Conservation (phyloP, 2,329 filamentous ascomycete species). For the Sporothrix mexicana region DNA sequence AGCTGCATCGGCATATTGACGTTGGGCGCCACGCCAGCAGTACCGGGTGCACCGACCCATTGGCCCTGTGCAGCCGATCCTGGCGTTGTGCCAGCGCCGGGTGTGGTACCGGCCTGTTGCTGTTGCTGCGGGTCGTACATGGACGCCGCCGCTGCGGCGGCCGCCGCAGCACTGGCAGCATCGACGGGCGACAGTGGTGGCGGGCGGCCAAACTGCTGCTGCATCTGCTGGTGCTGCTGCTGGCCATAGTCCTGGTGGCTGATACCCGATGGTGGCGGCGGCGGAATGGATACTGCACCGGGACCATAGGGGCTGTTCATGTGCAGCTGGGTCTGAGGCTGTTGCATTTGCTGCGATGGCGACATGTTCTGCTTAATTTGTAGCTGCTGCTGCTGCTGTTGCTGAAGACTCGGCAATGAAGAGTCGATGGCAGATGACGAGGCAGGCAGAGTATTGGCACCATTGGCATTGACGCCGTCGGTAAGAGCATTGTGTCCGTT, state of each 20-base stretch:
- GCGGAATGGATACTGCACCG: slow-evolving; percentile 11
- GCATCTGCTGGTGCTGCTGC: slow-evolving; percentile 11
- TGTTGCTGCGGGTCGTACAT: slow-evolving; percentile 3
- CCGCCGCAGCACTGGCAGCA: neutral
- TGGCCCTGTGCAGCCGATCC: neutral
- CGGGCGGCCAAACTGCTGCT: slow-evolving; percentile 12
- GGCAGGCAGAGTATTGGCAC: neutral
- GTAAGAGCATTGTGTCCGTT: neutral
- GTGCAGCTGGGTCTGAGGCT: neutral
- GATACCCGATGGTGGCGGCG: neutral
- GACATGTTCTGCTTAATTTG: neutral
- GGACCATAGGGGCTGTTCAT: slow-evolving; percentile 9
- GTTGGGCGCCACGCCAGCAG: slow-evolving; percentile 17
- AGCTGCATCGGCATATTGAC: slow-evolving; percentile 34
- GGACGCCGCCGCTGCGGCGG: neutral
- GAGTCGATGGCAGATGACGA: neutral
- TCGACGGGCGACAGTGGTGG: neutral
- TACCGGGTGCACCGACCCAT: slow-evolving; percentile 15
- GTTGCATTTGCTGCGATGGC: neutral
- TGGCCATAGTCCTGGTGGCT: neutral
- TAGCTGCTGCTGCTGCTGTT: neutral
- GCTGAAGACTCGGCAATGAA: neutral
- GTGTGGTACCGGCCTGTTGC: neutral
- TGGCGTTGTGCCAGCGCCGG: neutral
- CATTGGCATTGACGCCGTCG: neutral